Percentiles rank a stretch among this genome's conserved stretches.
Evolutionary conservation across 176 grass and related monocot genomes (phyloP).

Genomic region (Aechmea fasciata): DNA sequence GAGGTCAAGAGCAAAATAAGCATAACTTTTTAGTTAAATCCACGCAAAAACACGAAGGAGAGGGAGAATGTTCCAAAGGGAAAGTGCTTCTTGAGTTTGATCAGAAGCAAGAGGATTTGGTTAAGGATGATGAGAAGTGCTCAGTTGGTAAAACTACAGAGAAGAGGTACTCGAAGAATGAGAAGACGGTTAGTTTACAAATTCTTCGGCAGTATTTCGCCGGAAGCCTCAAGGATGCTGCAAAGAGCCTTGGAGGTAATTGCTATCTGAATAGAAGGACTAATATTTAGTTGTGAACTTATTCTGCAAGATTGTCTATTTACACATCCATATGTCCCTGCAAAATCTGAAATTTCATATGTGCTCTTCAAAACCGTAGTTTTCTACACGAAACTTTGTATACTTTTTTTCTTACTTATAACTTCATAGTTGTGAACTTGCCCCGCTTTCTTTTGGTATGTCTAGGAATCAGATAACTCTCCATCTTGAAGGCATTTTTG

Average conservation of each 20-base stretch:
- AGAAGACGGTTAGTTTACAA: conserved; percentile 80
- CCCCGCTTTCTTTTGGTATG: no score
- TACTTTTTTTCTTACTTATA: no score
- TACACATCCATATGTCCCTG: neutral
- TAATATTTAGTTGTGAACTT: conserved; percentile 22
- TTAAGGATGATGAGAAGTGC: conserved; percentile 13
- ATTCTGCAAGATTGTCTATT: neutral
- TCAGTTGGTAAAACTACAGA: conserved; percentile 20
- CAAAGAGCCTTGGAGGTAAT: conserved; percentile 85
- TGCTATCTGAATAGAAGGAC: conserved; percentile 13
- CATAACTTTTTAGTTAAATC: conserved; percentile 32
- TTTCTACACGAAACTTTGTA: no score
- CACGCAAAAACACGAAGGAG: neutral
- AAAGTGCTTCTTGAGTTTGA: neutral
- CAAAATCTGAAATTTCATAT: neutral
- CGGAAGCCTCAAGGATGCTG: conserved; percentile 94
- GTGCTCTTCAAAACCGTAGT: no score
- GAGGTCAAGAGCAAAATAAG: conserved; percentile 31
- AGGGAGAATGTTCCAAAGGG: conserved; percentile 20
- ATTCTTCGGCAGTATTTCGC: conserved; percentile 84
- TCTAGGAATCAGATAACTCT: no score
- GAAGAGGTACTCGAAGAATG: conserved; percentile 63
- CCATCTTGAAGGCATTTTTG: no score
- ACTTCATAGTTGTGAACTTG: no score
- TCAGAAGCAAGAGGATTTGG: conserved; percentile 13